phyloP scores from a whole-genome alignment of 2,329 filamentous ascomycete genomes.

The Dactylellina leptospora region DNA sequence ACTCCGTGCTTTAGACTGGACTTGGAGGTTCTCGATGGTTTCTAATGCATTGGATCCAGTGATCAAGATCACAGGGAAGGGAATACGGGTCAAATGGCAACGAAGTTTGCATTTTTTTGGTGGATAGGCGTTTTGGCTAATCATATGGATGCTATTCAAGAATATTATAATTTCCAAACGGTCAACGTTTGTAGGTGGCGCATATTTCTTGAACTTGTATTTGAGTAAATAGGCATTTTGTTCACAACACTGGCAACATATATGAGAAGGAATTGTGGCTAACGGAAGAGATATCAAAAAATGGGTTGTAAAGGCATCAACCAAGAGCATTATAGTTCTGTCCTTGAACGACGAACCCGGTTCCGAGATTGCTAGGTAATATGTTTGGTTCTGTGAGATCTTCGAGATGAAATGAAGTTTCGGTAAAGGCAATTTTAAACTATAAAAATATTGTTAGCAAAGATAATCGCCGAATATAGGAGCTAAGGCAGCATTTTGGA shows the following conservation, averaged over 20 bases:
- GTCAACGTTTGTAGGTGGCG: no score
- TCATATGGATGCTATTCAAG: constrained; percentile 17
- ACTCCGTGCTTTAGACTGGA: no score
- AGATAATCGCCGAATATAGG: background rate
- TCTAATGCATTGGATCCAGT: no score
- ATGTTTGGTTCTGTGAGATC: constrained; percentile 26
- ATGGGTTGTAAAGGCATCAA: constrained; percentile 3
- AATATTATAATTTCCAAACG: background rate
- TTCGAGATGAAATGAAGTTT: constrained; percentile 36
- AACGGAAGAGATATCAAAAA: no score
- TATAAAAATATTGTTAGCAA: constrained; percentile 1
- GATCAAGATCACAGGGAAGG: no score
- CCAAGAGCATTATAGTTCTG: constrained; percentile 42
- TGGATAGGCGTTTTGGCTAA: constrained; percentile 35
- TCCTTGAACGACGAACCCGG: constrained; percentile 25
- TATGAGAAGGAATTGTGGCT: background rate
- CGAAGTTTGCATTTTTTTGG: constrained; percentile 12
- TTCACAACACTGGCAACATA: no score
- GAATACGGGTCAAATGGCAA: no score
- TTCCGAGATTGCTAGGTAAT: constrained; percentile 6
- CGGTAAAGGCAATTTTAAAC: constrained; percentile 45
- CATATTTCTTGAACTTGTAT: no score
- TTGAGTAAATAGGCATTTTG: no score
- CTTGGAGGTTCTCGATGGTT: no score
- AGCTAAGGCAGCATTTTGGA: background rate